These are phyloP conservation scores for Tuber melanosporum DNA, from an alignment of 495 filamentous ascomycete species.

Conservation along the genomic window DNA sequence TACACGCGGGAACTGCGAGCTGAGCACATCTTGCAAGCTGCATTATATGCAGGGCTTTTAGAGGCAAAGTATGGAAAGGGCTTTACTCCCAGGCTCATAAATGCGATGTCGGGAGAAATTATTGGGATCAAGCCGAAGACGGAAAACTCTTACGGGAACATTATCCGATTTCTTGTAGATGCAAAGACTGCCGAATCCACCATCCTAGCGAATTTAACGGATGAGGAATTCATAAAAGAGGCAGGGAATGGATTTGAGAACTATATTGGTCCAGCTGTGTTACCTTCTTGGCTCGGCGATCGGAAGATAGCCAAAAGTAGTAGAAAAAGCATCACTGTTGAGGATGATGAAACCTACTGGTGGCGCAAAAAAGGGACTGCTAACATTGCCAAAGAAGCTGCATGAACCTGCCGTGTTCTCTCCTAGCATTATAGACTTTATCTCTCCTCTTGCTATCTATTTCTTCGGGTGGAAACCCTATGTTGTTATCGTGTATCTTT, in stretches of 20 bases:
- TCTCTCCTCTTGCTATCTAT: neutral
- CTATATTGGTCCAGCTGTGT: neutral
- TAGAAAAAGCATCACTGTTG: neutral
- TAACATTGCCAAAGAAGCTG: neutral
- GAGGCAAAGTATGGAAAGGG: neutral
- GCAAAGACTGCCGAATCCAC: neutral
- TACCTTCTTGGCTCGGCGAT: neutral
- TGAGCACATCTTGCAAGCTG: conserved; percentile 10
- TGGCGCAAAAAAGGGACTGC: neutral
- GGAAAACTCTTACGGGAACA: neutral
- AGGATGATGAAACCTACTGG: neutral
- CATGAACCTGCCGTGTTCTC: neutral
- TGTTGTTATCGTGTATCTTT: neutral
- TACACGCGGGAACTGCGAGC: neutral
- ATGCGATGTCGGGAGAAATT: neutral
- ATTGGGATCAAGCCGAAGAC: neutral
- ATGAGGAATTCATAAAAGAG: conserved; percentile 3
- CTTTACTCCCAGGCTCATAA: neutral
- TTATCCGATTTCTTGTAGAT: neutral
- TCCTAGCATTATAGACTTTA: neutral
- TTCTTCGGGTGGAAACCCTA: neutral
- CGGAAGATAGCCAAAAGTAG: neutral
- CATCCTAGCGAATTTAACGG: neutral
- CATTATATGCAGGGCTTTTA: conserved; percentile 8
- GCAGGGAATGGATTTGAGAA: conserved; percentile 1